Percentiles rank a stretch among this genome's conserved stretches.
phyloP scores from a whole-genome alignment of 2,329 filamentous ascomycete species.

The Gremmenia infestans region DNA sequence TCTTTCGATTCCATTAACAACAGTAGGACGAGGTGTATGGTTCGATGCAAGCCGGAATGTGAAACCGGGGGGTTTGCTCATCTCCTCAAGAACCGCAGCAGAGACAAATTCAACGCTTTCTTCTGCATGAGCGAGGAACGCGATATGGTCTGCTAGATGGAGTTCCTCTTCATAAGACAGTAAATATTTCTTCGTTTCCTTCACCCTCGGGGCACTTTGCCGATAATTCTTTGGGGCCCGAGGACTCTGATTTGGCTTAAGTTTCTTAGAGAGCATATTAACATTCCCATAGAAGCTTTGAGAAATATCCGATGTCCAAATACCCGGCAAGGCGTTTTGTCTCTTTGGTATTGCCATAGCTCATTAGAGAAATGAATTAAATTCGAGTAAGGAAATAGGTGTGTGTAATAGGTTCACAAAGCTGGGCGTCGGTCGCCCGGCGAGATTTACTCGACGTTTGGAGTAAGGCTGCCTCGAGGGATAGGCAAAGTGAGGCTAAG shows the following conservation, averaged over 20 bases:
- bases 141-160: slow-evolving; percentile 22
- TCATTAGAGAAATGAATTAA: not conserved
- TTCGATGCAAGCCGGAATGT: slow-evolving; percentile 22
- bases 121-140: slow-evolving; percentile 18
- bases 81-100: slow-evolving; percentile 20
- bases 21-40: slow-evolving; percentile 2
- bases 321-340: slow-evolving; percentile 10
- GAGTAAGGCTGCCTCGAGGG: no score
- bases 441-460: no score
- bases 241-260: not conserved
- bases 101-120: slow-evolving; percentile 11
- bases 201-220: not conserved
- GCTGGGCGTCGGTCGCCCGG: no score
- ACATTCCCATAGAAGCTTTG: not conserved
- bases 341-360: not conserved
- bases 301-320: slow-evolving; percentile 24
- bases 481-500: no score
- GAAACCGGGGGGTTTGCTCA: slow-evolving; percentile 1
- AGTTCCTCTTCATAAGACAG: slow-evolving; percentile 16
- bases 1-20: not conserved
- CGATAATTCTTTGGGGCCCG: slow-evolving; percentile 1
- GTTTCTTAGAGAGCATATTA: not conserved
- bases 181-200: not conserved
- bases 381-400: not conserved
- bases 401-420: no score